A percentile compares a stretch with the other conserved stretches of the same genome.
phyloP scores from a whole-genome alignment of 2,329 filamentous ascomycete genomes.

The Ceratocystis papillata region DNA sequence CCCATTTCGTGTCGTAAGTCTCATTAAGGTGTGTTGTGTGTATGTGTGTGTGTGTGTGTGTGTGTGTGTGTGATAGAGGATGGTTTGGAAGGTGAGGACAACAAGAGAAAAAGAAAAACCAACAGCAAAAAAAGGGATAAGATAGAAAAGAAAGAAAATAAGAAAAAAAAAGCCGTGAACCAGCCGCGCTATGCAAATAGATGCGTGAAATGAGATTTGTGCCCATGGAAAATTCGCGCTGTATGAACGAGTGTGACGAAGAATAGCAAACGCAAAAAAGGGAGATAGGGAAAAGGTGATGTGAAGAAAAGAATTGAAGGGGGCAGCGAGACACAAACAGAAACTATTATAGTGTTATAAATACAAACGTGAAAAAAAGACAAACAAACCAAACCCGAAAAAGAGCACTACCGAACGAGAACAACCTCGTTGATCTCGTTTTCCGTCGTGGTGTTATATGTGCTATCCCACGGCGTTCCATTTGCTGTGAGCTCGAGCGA shows the following conservation, averaged over 20 bases:
- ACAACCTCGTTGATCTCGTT: conserved; percentile 40
- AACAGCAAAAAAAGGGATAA: neutral
- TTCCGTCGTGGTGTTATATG: conserved; percentile 32
- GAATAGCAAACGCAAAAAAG: conserved; percentile 6
- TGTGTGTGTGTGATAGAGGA: neutral
- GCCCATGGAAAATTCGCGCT: conserved; percentile 17
- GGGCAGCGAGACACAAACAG: neutral
- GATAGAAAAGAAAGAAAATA: neutral
- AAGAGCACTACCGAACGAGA: conserved; percentile 32
- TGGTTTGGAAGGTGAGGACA: neutral
- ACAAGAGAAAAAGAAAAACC: neutral
- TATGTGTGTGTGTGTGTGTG: neutral
- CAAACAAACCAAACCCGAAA: conserved; percentile 24
- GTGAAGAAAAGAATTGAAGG: neutral
- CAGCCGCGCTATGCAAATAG: conserved; percentile 20
- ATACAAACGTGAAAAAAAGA: conserved; percentile 19
- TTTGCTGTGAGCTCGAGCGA: conserved; percentile 33
- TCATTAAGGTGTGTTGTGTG: conserved; percentile 17
- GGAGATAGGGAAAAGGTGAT: neutral
- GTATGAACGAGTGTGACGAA: conserved; percentile 20
- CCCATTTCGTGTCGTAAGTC: conserved; percentile 17
- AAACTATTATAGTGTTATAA: conserved; percentile 22
- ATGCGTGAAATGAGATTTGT: conserved; percentile 19
- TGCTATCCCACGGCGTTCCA: conserved; percentile 34
- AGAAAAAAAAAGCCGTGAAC: conserved; percentile 15